Conservation (phyloP, 306 rosid species). For the Aeschynomene evenia region DNA sequence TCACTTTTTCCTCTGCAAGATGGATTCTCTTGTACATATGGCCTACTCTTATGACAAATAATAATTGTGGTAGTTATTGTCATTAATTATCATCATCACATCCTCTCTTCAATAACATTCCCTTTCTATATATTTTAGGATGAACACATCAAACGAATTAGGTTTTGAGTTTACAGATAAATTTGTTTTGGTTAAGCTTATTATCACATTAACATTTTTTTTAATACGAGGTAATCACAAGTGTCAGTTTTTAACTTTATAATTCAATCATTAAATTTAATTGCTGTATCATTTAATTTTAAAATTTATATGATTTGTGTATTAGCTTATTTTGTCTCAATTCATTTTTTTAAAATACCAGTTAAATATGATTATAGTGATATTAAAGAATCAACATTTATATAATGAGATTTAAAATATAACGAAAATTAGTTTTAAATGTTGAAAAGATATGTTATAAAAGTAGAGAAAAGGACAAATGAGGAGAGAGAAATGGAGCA, state of each 20-base stretch:
- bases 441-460: neutral
- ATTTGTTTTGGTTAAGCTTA: neutral
- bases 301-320: too few relatives aligned
- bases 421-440: neutral
- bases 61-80: constrained; percentile 8
- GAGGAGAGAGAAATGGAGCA: neutral
- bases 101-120: neutral
- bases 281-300: too few relatives aligned
- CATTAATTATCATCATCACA: neutral
- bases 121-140: neutral
- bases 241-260: too few relatives aligned
- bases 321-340: too few relatives aligned
- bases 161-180: neutral
- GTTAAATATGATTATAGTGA: neutral
- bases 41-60: neutral
- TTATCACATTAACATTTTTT: neutral
- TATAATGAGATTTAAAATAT: neutral
- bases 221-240: neutral
- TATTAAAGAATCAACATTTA: neutral
- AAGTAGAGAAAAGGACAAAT: neutral
- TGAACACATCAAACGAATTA: neutral
- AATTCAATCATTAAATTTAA: too few relatives aligned
- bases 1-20: neutral
- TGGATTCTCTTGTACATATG: neutral
- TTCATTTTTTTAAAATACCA: too few relatives aligned